phyloP scores from a whole-genome alignment of 2,329 filamentous ascomycete genomes.

The Colletotrichum scovillei region DNA sequence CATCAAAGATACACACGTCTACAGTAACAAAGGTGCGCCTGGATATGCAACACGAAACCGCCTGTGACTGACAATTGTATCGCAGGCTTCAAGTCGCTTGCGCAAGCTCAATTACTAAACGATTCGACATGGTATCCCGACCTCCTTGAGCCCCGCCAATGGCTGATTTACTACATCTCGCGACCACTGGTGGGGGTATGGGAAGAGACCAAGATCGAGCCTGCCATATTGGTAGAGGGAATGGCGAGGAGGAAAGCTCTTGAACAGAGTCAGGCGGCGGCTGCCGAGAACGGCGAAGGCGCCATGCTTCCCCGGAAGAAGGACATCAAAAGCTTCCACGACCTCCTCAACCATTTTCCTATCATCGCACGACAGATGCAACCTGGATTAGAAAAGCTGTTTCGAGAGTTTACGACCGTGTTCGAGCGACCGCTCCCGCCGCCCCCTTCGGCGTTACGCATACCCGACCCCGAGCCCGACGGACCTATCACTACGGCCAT shows the following conservation, averaged over 20 bases:
- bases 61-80: constrained; percentile 10
- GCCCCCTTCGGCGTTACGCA: constrained; percentile 71
- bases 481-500: constrained; percentile 66
- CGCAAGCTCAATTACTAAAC: constrained; percentile 86
- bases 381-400: constrained; percentile 86
- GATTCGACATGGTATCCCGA: constrained; percentile 92
- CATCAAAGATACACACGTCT: constrained; percentile 91
- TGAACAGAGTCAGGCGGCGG: constrained; percentile 49
- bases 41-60: not conserved
- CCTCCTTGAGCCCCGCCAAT: constrained; percentile 88
- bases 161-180: constrained; percentile 97
- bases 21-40: constrained; percentile 89
- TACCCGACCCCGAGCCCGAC: constrained; percentile 68
- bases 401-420: constrained; percentile 87
- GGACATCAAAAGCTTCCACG: constrained; percentile 89
- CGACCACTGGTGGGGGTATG: constrained; percentile 85
- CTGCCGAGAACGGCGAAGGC: constrained; percentile 54
- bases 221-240: constrained; percentile 69
- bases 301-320: constrained; percentile 77
- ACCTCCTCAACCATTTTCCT: constrained; percentile 90
- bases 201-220: constrained; percentile 78
- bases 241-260: constrained; percentile 51
- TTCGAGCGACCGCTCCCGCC: constrained; percentile 87
- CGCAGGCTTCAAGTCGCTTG: constrained; percentile 88
- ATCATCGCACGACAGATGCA: constrained; percentile 98